These are phyloP conservation scores for Aethionema arabicum DNA, from an alignment of 345 rosid genomes.

Conservation along the genomic window DNA sequence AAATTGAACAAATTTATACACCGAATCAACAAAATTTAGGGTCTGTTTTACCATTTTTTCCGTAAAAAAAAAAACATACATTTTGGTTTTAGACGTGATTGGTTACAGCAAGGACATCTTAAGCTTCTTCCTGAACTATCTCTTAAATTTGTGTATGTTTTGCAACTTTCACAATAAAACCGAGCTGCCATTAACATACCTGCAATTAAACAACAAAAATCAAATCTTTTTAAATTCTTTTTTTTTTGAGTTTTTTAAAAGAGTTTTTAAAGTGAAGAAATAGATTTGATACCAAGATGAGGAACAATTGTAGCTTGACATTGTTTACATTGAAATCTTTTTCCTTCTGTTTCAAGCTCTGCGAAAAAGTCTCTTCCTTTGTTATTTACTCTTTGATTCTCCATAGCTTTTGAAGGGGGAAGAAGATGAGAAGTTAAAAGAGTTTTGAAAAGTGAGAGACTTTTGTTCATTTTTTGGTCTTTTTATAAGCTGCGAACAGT, in stretches of 20 bases:
- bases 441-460: conserved; percentile 10
- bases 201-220: conserved; percentile 7
- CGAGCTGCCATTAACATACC: conserved; percentile 4
- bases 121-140: not conserved
- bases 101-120: conserved; percentile 14
- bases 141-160: not conserved
- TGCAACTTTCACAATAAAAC: conserved; percentile 26
- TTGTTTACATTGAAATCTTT: conserved; percentile 1
- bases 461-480: not conserved
- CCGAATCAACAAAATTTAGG: no score
- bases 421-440: conserved; percentile 14
- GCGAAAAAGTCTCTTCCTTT: not conserved
- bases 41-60: no score
- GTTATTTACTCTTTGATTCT: not conserved
- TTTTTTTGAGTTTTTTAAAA: not conserved
- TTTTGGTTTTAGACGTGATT: not conserved
- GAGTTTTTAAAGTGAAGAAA: not conserved
- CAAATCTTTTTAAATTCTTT: not conserved
- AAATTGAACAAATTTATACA: no score
- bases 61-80: no score
- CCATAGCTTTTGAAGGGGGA: conserved; percentile 23
- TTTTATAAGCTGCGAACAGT: conserved; percentile 24
- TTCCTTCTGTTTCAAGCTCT: conserved; percentile 25
- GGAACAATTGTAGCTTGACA: conserved; percentile 21
- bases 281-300: conserved; percentile 22